These are phyloP conservation scores for Sarocladiaceae sp. DNA, from an alignment of 2,329 filamentous ascomycete species.

Conservation along the genomic window DNA sequence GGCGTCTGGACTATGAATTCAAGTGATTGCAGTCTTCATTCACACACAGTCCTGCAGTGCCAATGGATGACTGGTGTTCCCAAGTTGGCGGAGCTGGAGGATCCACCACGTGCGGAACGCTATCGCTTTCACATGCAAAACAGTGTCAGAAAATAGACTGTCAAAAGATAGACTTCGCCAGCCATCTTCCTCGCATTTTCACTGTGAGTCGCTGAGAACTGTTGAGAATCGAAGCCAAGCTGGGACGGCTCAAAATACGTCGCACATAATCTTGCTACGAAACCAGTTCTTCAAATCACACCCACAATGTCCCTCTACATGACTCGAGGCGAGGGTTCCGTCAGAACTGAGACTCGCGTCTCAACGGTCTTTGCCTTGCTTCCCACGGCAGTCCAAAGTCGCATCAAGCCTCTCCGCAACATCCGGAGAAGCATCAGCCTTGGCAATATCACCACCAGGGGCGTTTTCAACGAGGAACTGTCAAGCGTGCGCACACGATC, in stretches of 20 bases:
- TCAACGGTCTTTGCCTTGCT: constrained; percentile 49
- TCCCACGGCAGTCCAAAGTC: constrained; percentile 43
- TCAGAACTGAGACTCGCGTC: neutral
- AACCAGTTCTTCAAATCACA: neutral
- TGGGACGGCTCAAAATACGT: no score
- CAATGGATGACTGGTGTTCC: no score
- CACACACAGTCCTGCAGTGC: no score
- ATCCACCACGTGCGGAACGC: no score
- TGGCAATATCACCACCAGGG: constrained; percentile 19
- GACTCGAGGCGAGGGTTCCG: neutral
- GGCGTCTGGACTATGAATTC: no score
- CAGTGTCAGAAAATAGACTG: neutral
- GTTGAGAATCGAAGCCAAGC: no score
- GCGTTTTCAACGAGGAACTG: neutral
- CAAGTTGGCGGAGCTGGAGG: no score
- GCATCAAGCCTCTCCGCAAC: constrained; percentile 44
- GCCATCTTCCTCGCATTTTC: no score
- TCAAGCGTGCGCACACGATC: constrained; percentile 6
- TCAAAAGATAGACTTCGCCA: no score
- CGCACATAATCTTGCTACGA: no score
- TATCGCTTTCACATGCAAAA: constrained; percentile 4
- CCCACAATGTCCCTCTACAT: constrained; percentile 2
- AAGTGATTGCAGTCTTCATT: no score
- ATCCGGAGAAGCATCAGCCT: constrained; percentile 35
- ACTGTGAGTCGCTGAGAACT: no score